These are phyloP conservation scores for Hibiscus trionum DNA, from an alignment of 345 rosid genomes.

Conservation along the genomic window DNA sequence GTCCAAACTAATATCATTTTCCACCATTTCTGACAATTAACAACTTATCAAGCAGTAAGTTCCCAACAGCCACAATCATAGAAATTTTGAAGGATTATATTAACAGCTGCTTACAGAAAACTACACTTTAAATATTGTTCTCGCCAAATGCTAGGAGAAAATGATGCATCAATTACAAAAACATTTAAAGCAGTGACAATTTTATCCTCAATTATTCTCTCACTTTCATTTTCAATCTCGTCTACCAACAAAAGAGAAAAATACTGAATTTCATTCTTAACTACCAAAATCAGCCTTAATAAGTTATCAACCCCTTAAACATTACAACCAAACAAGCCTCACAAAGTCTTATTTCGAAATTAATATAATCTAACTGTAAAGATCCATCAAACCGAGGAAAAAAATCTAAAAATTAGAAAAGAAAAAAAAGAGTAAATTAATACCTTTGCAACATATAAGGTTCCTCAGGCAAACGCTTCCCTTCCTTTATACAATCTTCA, in stretches of 20 bases:
- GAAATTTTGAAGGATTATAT: neutral
- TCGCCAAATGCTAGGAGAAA: neutral
- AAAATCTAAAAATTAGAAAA: neutral
- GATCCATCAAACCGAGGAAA: neutral
- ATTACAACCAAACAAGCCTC: neutral
- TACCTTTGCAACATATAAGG: constrained; percentile 64
- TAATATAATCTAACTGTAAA: neutral
- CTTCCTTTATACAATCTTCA: constrained; percentile 63
- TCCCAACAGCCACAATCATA: neutral
- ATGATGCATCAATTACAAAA: neutral
- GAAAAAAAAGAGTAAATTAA: neutral
- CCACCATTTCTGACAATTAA: neutral
- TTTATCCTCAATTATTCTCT: neutral
- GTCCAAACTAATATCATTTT: neutral
- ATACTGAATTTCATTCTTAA: neutral
- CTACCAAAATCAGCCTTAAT: neutral
- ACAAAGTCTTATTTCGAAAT: neutral
- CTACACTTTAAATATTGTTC: neutral
- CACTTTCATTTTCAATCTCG: neutral
- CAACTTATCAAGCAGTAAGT: neutral
- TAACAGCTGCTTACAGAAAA: neutral
- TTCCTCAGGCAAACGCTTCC: constrained; percentile 49
- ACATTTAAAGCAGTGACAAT: too few relatives aligned
- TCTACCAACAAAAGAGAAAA: neutral
- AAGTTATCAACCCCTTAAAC: neutral